Percentiles rank a stretch among this genome's conserved stretches.
These are phyloP conservation scores for Loxodes magnus DNA, from an alignment of 73 alveolate species.

Conservation along the genomic window DNA sequence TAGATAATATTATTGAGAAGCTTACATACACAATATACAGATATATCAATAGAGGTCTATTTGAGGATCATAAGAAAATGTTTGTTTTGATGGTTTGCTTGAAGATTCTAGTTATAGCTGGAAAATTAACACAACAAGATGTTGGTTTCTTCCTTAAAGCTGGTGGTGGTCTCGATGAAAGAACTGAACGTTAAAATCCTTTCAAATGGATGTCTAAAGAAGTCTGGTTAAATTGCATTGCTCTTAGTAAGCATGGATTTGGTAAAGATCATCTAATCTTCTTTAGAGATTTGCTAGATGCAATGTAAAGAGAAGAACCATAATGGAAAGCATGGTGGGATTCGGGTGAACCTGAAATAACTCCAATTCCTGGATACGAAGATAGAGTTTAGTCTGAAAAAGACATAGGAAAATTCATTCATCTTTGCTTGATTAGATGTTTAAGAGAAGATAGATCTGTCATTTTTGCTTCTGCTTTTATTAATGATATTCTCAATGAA, in stretches of 20 bases:
- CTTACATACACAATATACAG: slow-evolving; percentile 88
- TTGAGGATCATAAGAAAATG: slow-evolving; percentile 97
- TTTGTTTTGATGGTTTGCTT: slow-evolving; percentile 94
- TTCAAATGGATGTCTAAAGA: slow-evolving; percentile 89
- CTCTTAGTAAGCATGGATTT: slow-evolving; percentile 93
- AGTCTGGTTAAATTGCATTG: slow-evolving; percentile 94
- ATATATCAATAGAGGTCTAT: slow-evolving; percentile 98
- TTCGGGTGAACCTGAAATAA: slow-evolving; percentile 75
- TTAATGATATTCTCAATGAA: slow-evolving; percentile 82
- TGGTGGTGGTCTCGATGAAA: slow-evolving; percentile 94
- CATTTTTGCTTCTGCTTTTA: slow-evolving; percentile 85
- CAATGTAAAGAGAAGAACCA: slow-evolving; percentile 45
- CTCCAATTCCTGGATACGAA: slow-evolving; percentile 87
- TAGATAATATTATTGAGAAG: slow-evolving; percentile 63
- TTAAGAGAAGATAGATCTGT: slow-evolving; percentile 96
- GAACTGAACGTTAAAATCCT: slow-evolving; percentile 83
- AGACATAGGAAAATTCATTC: slow-evolving; percentile 78
- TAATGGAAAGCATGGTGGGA: slow-evolving; percentile 73
- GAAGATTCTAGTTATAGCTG: slow-evolving; percentile 94
- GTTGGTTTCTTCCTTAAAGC: slow-evolving; percentile 91
- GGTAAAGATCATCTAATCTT: slow-evolving; percentile 83
- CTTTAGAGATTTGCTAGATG: slow-evolving; percentile 74
- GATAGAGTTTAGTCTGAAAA: slow-evolving; percentile 84
- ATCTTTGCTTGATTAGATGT: slow-evolving; percentile 85
- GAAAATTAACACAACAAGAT: slow-evolving; percentile 81